These are phyloP conservation scores for Nothopassalora personata DNA, from an alignment of 2,329 filamentous ascomycete species.

Conservation along the genomic window DNA sequence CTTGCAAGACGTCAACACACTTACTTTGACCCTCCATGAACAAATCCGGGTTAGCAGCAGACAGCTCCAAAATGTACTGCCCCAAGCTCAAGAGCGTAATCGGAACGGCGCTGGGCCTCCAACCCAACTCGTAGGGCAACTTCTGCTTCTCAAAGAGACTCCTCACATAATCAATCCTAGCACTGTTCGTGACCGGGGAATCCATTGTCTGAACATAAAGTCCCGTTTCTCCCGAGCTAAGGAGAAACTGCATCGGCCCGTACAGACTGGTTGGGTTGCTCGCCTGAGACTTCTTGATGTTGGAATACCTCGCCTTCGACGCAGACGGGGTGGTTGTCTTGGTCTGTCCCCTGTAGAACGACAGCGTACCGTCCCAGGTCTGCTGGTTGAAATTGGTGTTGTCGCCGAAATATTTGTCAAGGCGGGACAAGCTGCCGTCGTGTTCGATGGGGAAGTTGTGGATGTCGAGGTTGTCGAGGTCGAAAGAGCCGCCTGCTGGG, in stretches of 20 bases:
- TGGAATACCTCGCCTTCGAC: conserved; percentile 23
- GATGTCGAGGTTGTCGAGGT: conserved; percentile 22
- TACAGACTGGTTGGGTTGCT: conserved; percentile 30
- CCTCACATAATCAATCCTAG: conserved; percentile 27
- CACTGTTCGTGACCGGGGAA: conserved; percentile 25
- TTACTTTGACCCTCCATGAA: conserved; percentile 3
- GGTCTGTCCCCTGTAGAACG: conserved; percentile 17
- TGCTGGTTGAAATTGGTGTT: conserved; percentile 29
- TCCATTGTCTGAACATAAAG: conserved; percentile 30
- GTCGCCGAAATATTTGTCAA: conserved; percentile 30
- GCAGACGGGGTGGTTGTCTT: conserved; percentile 24
- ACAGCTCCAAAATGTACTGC: conserved; percentile 8
- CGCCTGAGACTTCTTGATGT: conserved; percentile 19
- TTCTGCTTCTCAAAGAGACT: conserved; percentile 26
- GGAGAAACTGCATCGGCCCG: conserved; percentile 27
- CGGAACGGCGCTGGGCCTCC: conserved; percentile 17
- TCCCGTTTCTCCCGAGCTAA: conserved; percentile 33
- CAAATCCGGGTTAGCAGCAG: conserved; percentile 7
- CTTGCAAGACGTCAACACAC: background rate
- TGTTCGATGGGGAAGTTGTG: conserved; percentile 34
- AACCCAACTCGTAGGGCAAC: conserved; percentile 31
- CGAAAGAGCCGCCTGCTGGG: conserved; percentile 18
- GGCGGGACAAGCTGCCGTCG: conserved; percentile 30
- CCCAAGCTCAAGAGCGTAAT: conserved; percentile 10
- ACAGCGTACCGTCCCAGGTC: conserved; percentile 25